phyloP scores from a whole-genome alignment of 2,329 filamentous ascomycete species.

The Sporothrix variecibatus region DNA sequence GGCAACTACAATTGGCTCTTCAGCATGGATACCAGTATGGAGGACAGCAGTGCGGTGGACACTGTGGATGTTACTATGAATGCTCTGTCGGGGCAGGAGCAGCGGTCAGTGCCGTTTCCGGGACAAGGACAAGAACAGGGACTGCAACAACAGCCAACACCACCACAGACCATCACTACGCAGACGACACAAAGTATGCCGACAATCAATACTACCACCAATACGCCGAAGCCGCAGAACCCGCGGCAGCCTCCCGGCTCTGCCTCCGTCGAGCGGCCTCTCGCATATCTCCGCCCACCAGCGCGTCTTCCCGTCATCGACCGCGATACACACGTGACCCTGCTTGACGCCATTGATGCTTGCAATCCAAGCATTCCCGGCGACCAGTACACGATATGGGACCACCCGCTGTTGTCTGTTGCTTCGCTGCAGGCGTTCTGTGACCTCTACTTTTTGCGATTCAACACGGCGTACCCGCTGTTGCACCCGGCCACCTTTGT shows the following conservation, averaged over 20 bases:
- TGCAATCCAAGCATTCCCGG: constrained; percentile 8
- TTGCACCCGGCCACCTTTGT: constrained; percentile 26
- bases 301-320: constrained; percentile 16
- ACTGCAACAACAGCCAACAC: background rate
- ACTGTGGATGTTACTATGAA: background rate
- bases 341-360: background rate
- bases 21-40: constrained; percentile 13
- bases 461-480: constrained; percentile 30
- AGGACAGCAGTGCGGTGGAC: background rate
- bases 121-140: background rate
- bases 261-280: background rate
- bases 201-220: background rate
- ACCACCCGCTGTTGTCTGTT: constrained; percentile 23
- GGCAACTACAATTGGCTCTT: constrained; percentile 31
- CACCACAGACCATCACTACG: background rate
- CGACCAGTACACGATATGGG: background rate
- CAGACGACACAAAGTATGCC: background rate
- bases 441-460: constrained; percentile 25
- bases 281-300: background rate
- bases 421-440: constrained; percentile 24
- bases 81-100: background rate
- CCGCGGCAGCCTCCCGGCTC: background rate
- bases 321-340: background rate
- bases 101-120: background rate
- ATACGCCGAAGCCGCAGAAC: background rate